Percentiles rank a stretch among this genome's conserved stretches.
Conservation (phyloP, 805 yeast genomes). For the Schwanniomyces vanrijiae region DNA sequence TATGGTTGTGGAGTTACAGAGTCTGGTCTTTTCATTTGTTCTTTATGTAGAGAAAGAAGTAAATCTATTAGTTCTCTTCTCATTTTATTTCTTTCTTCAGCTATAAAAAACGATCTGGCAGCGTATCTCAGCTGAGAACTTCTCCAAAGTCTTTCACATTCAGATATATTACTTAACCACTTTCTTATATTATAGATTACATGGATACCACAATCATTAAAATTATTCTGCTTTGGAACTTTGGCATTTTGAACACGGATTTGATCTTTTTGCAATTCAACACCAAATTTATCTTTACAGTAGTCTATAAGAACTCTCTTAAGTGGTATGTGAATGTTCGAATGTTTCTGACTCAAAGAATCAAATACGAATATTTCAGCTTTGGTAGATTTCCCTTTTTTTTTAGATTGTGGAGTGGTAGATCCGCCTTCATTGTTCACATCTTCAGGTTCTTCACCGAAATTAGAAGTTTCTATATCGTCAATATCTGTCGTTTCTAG, state of each 20-base stretch:
- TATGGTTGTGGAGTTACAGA: neutral
- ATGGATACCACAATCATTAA: slow-evolving; percentile 94
- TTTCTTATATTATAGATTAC: slow-evolving; percentile 71
- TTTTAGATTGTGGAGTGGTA: neutral
- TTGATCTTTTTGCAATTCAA: slow-evolving; percentile 45
- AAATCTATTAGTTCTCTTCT: slow-evolving; percentile 24
- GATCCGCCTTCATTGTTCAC: slow-evolving; percentile 1
- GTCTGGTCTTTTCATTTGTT: slow-evolving; percentile 9
- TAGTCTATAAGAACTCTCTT: slow-evolving; percentile 62
- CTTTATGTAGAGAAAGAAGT: slow-evolving; percentile 21
- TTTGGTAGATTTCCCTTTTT: slow-evolving; percentile 7
- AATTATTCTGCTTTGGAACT: slow-evolving; percentile 84
- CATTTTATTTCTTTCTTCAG: slow-evolving; percentile 29
- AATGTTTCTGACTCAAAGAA: slow-evolving; percentile 65
- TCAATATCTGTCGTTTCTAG: neutral
- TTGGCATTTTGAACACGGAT: slow-evolving; percentile 50
- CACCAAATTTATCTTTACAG: slow-evolving; percentile 61
- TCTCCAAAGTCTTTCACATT: slow-evolving; percentile 53
- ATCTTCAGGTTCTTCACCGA: neutral
- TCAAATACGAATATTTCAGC: slow-evolving; percentile 65
- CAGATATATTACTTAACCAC: slow-evolving; percentile 50
- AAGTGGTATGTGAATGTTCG: slow-evolving; percentile 51
- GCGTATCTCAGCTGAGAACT: slow-evolving; percentile 8
- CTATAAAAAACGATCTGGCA: slow-evolving; percentile 19
- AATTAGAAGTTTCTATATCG: neutral